A percentile compares a stretch with the other conserved stretches of the same genome.
Evolutionary conservation across 202 grass and related monocot species (phyloP).

Genomic region (Carex arenaria): DNA sequence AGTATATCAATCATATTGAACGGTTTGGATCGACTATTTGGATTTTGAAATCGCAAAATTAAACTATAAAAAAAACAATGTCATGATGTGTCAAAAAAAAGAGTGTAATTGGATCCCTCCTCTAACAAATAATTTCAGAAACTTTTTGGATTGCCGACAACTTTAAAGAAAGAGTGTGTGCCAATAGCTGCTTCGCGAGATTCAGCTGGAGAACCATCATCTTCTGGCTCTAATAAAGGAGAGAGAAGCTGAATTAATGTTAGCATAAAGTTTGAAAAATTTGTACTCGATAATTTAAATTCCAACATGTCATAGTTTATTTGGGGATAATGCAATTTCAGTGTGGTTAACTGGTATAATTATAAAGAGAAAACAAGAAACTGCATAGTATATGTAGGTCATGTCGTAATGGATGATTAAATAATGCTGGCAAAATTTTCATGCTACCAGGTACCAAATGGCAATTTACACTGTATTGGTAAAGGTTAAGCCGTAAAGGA

Average conservation of each 20-base stretch:
- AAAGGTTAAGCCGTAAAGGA: background rate
- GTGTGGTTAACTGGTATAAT: background rate
- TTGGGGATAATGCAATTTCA: background rate
- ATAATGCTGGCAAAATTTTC: background rate
- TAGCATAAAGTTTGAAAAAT: background rate
- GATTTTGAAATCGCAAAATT: too few relatives aligned
- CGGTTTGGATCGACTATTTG: too few relatives aligned
- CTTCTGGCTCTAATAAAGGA: conserved; percentile 67
- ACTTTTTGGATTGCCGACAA: conserved; percentile 76
- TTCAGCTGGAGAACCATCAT: conserved; percentile 69
- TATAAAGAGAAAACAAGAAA: background rate
- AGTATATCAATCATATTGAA: too few relatives aligned
- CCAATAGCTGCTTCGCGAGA: conserved; percentile 49
- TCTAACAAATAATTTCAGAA: conserved; percentile 38
- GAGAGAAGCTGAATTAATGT: conserved; percentile 36
- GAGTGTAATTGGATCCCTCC: too few relatives aligned
- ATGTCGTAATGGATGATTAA: background rate
- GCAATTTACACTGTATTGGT: background rate
- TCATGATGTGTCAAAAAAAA: too few relatives aligned
- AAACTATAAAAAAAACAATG: too few relatives aligned
- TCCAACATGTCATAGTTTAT: background rate
- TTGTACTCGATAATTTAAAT: background rate
- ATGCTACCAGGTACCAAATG: background rate
- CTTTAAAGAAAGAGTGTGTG: conserved; percentile 59
- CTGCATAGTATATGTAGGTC: background rate